Evolutionary conservation across 352 stramenopile genomes (phyloP).

Genomic region (Pythium phragmiticola): DNA sequence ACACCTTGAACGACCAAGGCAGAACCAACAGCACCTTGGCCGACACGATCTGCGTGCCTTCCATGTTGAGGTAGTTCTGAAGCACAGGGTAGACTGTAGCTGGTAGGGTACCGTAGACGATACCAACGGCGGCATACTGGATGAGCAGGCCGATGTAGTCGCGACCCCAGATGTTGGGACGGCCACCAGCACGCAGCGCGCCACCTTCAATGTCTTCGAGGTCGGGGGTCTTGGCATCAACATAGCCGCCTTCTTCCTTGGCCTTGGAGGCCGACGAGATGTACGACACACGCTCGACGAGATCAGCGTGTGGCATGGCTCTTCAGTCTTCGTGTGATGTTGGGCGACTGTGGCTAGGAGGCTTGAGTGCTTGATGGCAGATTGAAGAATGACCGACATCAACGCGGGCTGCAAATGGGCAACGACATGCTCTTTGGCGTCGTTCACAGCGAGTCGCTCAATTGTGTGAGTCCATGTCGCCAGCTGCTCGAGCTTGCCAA

Average conservation of each 20-base stretch:
- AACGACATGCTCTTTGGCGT: too few species aligned
- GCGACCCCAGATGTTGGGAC: slow-evolving; percentile 4
- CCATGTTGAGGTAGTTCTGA: not conserved
- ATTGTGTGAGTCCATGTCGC: not conserved
- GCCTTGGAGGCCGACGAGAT: slow-evolving; percentile 7
- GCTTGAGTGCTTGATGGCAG: slow-evolving; percentile 2
- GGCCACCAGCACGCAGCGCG: slow-evolving; percentile 1
- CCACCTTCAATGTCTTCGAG: not conserved
- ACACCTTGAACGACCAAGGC: not conserved
- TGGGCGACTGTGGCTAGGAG: not conserved
- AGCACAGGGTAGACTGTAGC: not conserved
- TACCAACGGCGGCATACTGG: not conserved
- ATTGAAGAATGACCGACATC: slow-evolving; percentile 4
- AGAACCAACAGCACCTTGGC: not conserved
- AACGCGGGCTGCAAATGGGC: not conserved
- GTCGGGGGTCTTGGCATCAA: slow-evolving; percentile 3
- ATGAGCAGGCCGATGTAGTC: not conserved
- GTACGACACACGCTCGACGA: slow-evolving; percentile 4
- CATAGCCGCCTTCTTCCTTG: slow-evolving; percentile 8
- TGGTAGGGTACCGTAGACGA: not conserved
- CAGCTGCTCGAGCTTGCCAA: not conserved
- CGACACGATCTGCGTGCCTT: not conserved
- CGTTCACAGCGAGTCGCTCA: too few species aligned
- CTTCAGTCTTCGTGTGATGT: not conserved
- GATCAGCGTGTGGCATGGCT: slow-evolving; percentile 2